Conservation (phyloP, 1,139 yeast genomes). For the Taphrina sp. region DNA sequence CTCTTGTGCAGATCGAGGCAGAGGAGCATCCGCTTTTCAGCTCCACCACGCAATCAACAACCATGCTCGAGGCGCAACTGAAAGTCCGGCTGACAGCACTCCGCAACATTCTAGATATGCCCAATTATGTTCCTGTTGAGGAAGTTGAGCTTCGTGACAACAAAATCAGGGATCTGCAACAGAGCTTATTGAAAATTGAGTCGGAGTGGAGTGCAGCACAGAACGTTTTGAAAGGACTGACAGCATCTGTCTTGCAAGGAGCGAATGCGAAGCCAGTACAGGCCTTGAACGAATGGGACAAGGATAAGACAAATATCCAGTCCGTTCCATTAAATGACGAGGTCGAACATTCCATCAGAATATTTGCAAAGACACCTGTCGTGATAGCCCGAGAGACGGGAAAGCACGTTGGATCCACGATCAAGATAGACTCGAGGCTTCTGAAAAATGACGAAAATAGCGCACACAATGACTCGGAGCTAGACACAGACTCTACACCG, state of each 20-base stretch:
- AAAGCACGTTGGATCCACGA: conserved; percentile 14
- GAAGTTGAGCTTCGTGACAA: conserved; percentile 25
- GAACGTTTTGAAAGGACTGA: conserved; percentile 25
- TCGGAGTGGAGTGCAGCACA: conserved; percentile 29
- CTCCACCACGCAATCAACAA: conserved; percentile 15
- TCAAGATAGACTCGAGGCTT: conserved; percentile 24
- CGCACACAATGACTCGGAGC: background rate
- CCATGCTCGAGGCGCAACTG: conserved; percentile 30
- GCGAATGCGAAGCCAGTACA: background rate
- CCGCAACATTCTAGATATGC: conserved; percentile 29
- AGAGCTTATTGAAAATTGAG: conserved; percentile 8
- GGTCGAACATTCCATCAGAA: background rate
- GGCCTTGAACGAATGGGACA: background rate
- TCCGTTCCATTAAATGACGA: background rate
- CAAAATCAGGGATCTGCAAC: conserved; percentile 11
- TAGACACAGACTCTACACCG: conserved; percentile 21
- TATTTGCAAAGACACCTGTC: conserved; percentile 26
- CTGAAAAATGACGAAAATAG: background rate
- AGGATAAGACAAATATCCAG: background rate
- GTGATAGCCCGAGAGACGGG: conserved; percentile 26
- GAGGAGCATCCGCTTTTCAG: conserved; percentile 17
- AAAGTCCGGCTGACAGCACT: conserved; percentile 25
- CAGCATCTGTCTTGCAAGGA: conserved; percentile 18
- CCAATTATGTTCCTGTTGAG: conserved; percentile 26
- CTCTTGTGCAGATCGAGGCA: conserved; percentile 22